These are phyloP conservation scores for Cantharellus cinnabarinus DNA, from an alignment of 768 basidiomycete genomes.

Conservation along the genomic window DNA sequence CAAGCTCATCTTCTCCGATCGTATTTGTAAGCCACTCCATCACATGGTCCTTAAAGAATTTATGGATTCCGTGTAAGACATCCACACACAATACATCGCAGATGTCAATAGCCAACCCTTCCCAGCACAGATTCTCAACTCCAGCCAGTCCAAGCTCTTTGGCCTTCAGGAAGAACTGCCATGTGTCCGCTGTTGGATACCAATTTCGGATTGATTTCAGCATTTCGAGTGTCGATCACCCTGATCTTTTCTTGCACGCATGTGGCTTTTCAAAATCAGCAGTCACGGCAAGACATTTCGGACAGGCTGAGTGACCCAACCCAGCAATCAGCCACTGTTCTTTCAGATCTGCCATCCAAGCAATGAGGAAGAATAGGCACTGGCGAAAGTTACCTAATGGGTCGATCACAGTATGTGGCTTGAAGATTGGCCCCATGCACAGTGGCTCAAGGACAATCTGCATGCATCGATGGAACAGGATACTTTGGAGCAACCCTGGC, in stretches of 20 bases:
- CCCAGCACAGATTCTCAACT: conserved; percentile 6
- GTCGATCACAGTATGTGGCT: conserved; percentile 17
- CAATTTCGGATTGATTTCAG: conserved; percentile 1
- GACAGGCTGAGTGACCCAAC: conserved; percentile 3
- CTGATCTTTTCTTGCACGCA: too few relatives aligned
- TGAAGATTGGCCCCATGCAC: conserved; percentile 10
- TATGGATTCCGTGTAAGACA: conserved; percentile 21
- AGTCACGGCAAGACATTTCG: not conserved
- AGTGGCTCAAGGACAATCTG: conserved; percentile 16
- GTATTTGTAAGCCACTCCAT: conserved; percentile 18
- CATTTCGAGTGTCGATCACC: not conserved
- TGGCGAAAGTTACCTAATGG: conserved; percentile 19
- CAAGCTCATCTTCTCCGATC: conserved; percentile 8
- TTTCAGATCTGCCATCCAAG: conserved; percentile 8
- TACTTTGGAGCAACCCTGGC: conserved; percentile 4
- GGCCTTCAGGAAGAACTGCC: conserved; percentile 8
- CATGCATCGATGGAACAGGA: conserved; percentile 23
- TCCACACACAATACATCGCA: conserved; percentile 22
- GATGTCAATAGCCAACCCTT: conserved; percentile 11
- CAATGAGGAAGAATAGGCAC: conserved; percentile 22
- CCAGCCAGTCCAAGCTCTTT: not conserved
- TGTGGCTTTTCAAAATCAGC: not conserved
- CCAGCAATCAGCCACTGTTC: conserved; percentile 8
- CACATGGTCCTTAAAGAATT: conserved; percentile 22
- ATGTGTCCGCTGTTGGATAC: conserved; percentile 27